Conservation (phyloP, 257 asterid genomes). For the Coffea eugenioides region DNA sequence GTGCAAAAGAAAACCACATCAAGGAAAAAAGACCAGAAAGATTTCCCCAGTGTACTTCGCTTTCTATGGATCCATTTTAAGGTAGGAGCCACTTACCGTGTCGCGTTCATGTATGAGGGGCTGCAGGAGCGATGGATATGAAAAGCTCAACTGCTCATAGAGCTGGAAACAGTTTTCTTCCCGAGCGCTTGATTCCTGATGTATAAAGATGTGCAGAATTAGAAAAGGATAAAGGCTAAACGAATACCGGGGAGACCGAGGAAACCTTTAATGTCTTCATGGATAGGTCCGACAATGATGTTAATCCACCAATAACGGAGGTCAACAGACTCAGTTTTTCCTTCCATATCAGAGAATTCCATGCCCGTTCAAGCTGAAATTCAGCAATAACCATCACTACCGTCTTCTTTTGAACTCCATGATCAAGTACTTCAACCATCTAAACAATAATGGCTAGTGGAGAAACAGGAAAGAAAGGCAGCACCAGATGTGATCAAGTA, state of each 20-base stretch:
- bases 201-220: neutral
- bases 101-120: constrained; percentile 87
- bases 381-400: neutral
- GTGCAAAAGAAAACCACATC: neutral
- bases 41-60: neutral
- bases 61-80: neutral
- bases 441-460: neutral
- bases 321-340: constrained; percentile 68
- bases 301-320: constrained; percentile 59
- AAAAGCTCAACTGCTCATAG: constrained; percentile 62
- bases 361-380: constrained; percentile 86
- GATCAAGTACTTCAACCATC: neutral
- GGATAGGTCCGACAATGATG: constrained; percentile 52
- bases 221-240: neutral
- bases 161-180: constrained; percentile 60
- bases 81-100: constrained; percentile 45
- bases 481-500: too few species aligned
- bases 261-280: constrained; percentile 48
- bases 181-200: constrained; percentile 44
- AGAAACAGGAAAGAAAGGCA: neutral
- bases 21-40: neutral
- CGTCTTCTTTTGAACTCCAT: neutral
- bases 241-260: neutral
- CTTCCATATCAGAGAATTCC: constrained; percentile 73
- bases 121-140: constrained; percentile 81